Base-by-base conservation (phyloP, 192 early-diverging fungal genomes). In the Allomyces macrogynus region DNA sequence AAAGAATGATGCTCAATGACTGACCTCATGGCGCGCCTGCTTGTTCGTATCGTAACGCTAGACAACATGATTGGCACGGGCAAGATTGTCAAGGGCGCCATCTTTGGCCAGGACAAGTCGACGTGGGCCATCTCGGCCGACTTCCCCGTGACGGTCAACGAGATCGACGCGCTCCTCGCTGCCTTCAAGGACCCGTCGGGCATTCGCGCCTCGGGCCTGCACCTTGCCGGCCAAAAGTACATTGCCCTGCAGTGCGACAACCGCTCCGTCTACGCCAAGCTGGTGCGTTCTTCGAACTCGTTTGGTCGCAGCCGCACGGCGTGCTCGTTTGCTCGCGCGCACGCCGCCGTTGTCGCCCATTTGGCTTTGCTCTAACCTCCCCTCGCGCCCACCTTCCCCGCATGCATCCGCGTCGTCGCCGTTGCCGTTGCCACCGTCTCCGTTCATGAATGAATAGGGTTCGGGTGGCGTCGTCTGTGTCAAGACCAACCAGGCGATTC, bases 91-190 rank as follows among this genome's bases (percentile, higher is more conserved):
- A 73, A 86, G 68, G 93, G 79, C 44, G 85, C 84, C 63, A 95
- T 97, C 72, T 80, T 81, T 74, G 92, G 93, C 65, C 82, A 78
- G 67, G 87, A 89, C 68, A 90, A 87, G 62, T 73, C 77, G 24
- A 65, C 80, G 61, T 97, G 94, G 94, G 92, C 93, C 24, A 75
- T 81, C 63, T 85, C 84, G 66, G 23, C 75, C 32, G 77, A 75
- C 40, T 90, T 95, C 81, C 24, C 60, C 23, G 32, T 40, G 32
- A 0, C 32, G 32, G 49, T n/a, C 49, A 57, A 62, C 18, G 89
- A 93, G 75, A 71, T 82, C 63, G 43, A 77, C 27, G 72, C 72
- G 27, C 42, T 93, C 24, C 60, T 78, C 63, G 71, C 68, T 26
- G 88, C 81, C n/a, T 93, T 87, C 74, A 69, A 26, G 16, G 78